These are phyloP conservation scores for Oropetium thomaeum DNA, from an alignment of 176 grass and related monocot genomes.

Conservation along the genomic window DNA sequence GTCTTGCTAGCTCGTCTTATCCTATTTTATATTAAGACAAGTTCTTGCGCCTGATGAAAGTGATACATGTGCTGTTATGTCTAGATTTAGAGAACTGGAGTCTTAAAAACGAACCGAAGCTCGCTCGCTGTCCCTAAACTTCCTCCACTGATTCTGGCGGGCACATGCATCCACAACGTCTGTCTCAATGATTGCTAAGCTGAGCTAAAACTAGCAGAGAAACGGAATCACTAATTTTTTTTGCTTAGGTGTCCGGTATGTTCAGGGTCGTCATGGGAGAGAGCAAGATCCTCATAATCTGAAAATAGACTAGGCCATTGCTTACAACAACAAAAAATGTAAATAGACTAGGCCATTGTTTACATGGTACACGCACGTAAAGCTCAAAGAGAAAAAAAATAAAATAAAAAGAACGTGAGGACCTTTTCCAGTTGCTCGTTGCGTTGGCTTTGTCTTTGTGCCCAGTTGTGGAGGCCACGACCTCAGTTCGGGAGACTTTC, in stretches of 20 bases:
- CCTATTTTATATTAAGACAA: neutral
- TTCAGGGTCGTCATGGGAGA: neutral
- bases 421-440: neutral
- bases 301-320: neutral
- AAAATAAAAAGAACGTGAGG: neutral
- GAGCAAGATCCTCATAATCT: neutral
- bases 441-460: neutral
- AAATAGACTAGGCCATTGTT: too few relatives aligned
- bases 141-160: neutral
- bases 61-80: neutral
- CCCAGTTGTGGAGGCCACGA: too few relatives aligned
- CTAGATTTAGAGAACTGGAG: neutral
- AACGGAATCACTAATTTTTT: neutral
- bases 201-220: neutral
- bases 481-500: neutral
- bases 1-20: too few relatives aligned
- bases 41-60: neutral
- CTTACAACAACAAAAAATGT: too few relatives aligned
- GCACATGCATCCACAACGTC: neutral
- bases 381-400: too few relatives aligned
- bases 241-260: neutral
- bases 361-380: too few relatives aligned
- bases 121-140: neutral
- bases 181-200: neutral
- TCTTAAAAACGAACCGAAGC: neutral